Conservation (phyloP, 2,329 filamentous ascomycete genomes). For the Talaromyces amestolkiae region DNA sequence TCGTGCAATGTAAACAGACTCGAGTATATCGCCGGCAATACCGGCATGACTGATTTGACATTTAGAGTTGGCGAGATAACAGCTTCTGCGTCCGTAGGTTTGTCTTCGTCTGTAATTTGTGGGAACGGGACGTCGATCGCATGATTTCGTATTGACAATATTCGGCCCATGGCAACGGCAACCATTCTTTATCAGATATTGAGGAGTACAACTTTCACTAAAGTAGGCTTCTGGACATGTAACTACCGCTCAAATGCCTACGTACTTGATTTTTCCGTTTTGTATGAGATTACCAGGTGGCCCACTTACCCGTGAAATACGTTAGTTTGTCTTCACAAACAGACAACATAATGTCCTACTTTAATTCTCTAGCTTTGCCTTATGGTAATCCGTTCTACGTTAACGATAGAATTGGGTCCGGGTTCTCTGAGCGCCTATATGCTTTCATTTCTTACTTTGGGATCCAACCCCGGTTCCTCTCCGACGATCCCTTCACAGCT, state of each 20-base stretch:
- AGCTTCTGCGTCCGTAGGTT: background rate
- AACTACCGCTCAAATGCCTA: background rate
- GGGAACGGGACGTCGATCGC: background rate
- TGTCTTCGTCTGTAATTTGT: slow-evolving; percentile 2
- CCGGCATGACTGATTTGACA: background rate
- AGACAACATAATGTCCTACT: too few species aligned
- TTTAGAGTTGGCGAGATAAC: background rate
- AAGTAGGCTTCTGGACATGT: background rate
- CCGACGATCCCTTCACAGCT: background rate
- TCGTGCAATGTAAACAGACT: slow-evolving; percentile 5
- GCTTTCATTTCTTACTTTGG: background rate
- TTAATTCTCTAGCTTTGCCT: too few species aligned
- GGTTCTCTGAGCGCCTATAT: background rate
- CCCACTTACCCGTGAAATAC: too few species aligned
- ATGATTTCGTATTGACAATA: slow-evolving; percentile 1
- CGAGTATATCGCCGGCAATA: background rate
- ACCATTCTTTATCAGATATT: background rate
- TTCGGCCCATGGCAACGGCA: background rate
- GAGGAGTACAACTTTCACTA: background rate
- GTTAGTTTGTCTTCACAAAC: too few species aligned
- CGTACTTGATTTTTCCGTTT: too few species aligned
- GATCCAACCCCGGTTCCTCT: background rate
- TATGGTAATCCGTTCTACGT: background rate
- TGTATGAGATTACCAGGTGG: too few species aligned
- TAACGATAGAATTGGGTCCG: background rate